Percentiles rank a stretch among this genome's conserved stretches.
These are phyloP conservation scores for Sordariomycetes sp. DNA, from an alignment of 2,329 filamentous ascomycete species.

Conservation along the genomic window DNA sequence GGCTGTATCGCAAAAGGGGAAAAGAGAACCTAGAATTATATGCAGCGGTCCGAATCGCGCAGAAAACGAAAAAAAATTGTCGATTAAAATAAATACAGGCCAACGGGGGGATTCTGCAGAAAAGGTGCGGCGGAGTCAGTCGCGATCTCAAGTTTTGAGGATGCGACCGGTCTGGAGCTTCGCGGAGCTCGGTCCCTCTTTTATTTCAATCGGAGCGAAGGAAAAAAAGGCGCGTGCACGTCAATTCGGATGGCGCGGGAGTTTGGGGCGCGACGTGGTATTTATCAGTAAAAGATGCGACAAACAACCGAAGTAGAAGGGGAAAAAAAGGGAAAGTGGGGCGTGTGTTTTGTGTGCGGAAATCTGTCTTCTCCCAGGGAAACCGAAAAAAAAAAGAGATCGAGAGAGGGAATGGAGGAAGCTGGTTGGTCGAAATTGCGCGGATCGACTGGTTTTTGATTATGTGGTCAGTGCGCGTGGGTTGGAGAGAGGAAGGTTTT, in stretches of 20 bases:
- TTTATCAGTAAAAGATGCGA: conserved; percentile 8
- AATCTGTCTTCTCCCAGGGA: not conserved
- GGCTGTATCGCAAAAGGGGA: not conserved
- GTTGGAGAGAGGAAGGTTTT: not conserved
- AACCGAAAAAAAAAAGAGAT: not conserved
- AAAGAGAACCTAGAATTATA: too few species aligned
- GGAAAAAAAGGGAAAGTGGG: not conserved
- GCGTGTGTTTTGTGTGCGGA: not conserved
- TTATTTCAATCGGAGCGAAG: not conserved
- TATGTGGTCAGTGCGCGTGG: conserved; percentile 1
- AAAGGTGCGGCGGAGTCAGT: not conserved
- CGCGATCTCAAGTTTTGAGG: not conserved
- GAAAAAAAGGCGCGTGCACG: conserved; percentile 10
- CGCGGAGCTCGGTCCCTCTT: not conserved
- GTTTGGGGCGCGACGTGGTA: conserved; percentile 10
- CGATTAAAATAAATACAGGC: not conserved
- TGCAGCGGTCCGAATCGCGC: too few species aligned
- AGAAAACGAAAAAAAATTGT: not conserved
- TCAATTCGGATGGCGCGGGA: conserved; percentile 8
- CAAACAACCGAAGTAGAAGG: not conserved
- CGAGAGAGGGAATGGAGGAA: not conserved
- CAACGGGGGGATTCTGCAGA: not conserved
- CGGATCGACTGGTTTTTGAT: not conserved
- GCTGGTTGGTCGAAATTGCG: conserved; percentile 2
- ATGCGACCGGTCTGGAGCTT: not conserved